These are phyloP conservation scores for Xylariaceae sp. DNA, from an alignment of 2,329 filamentous ascomycete species.

Conservation along the genomic window DNA sequence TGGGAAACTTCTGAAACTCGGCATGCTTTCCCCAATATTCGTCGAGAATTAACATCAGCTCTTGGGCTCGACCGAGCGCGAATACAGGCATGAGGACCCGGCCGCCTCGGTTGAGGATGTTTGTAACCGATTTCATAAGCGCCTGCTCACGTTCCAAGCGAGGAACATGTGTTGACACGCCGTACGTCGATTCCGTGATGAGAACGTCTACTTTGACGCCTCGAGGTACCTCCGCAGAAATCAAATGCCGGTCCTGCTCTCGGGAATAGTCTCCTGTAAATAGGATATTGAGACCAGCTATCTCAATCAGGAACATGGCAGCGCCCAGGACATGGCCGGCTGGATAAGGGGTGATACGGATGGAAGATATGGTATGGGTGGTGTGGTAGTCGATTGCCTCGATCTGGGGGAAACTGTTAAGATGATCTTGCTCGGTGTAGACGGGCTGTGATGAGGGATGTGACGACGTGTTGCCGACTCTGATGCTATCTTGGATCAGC, in stretches of 20 bases:
- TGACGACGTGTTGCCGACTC: slow-evolving; percentile 69
- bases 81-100: slow-evolving; percentile 94
- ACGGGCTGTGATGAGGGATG: slow-evolving; percentile 65
- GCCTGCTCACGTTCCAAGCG: slow-evolving; percentile 85
- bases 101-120: slow-evolving; percentile 83
- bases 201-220: slow-evolving; percentile 91
- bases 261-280: slow-evolving; percentile 98
- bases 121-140: slow-evolving; percentile 91
- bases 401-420: slow-evolving; percentile 88
- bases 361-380: slow-evolving; percentile 93
- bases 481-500: slow-evolving; percentile 95
- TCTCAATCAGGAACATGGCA: slow-evolving; percentile 97
- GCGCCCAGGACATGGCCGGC: slow-evolving; percentile 97
- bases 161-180: slow-evolving; percentile 88
- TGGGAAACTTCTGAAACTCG: slow-evolving; percentile 84
- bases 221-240: slow-evolving; percentile 84
- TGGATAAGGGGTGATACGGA: slow-evolving; percentile 93
- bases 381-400: slow-evolving; percentile 98
- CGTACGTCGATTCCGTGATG: slow-evolving; percentile 96
- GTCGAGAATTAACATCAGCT: slow-evolving; percentile 87
- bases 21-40: slow-evolving; percentile 92
- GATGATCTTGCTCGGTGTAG: slow-evolving; percentile 92
- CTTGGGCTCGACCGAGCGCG: slow-evolving; percentile 87
- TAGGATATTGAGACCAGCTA: slow-evolving; percentile 91
- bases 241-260: slow-evolving; percentile 90